phyloP scores from a whole-genome alignment of 2,329 filamentous ascomycete species.

The Exutisphaerella laricina region DNA sequence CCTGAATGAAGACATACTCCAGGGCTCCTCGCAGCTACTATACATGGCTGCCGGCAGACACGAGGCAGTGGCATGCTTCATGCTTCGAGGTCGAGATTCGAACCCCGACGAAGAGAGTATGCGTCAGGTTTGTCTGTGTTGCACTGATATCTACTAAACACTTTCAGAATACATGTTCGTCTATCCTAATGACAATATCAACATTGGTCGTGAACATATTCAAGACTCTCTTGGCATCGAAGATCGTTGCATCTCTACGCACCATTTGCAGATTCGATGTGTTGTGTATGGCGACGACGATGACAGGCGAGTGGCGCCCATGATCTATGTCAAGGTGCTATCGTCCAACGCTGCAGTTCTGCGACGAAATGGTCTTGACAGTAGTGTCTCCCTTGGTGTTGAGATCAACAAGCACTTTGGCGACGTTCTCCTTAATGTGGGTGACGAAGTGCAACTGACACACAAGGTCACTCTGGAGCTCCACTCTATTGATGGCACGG shows the following conservation, averaged over 20 bases:
- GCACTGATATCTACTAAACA: too few species aligned
- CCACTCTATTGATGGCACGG: background rate
- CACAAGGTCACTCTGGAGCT: slow-evolving; percentile 29
- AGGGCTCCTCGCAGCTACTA: too few species aligned
- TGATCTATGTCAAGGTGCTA: slow-evolving; percentile 45
- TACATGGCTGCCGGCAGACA: too few species aligned
- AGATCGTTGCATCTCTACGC: slow-evolving; percentile 39
- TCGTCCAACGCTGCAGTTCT: slow-evolving; percentile 42
- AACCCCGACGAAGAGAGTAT: too few species aligned
- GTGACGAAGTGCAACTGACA: slow-evolving; percentile 38
- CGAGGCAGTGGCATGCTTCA: too few species aligned
- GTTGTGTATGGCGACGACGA: slow-evolving; percentile 41
- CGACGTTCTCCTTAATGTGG: slow-evolving; percentile 40
- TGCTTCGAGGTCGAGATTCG: too few species aligned
- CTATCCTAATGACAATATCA: slow-evolving; percentile 21
- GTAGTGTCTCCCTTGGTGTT: slow-evolving; percentile 24
- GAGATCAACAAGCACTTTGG: slow-evolving; percentile 22
- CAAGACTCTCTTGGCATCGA: slow-evolving; percentile 20
- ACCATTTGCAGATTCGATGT: slow-evolving; percentile 44
- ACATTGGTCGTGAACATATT: slow-evolving; percentile 30
- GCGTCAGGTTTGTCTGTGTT: too few species aligned
- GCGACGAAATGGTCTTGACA: slow-evolving; percentile 27
- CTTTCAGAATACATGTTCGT: too few species aligned
- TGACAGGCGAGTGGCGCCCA: slow-evolving; percentile 35
- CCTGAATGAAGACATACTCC: too few species aligned